A percentile compares a stretch with the other conserved stretches of the same genome.
Evolutionary conservation across 352 stramenopile genomes (phyloP).

Genomic region (Paralagenidium karlingii): DNA sequence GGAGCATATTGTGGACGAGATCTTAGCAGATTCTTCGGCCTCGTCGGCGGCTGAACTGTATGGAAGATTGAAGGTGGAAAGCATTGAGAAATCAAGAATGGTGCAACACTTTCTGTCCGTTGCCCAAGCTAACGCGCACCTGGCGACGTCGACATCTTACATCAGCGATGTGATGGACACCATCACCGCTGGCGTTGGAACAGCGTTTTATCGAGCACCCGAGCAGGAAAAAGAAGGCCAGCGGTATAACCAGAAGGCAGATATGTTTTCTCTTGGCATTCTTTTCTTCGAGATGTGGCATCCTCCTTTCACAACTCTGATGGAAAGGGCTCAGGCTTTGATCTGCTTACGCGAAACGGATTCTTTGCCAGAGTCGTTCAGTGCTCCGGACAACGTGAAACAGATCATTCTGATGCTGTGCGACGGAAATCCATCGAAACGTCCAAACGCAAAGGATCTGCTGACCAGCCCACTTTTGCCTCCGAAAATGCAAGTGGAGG

Average conservation of each 20-base stretch:
- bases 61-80: slow-evolving; percentile 47
- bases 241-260: slow-evolving; percentile 84
- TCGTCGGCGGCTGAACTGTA: slow-evolving; percentile 66
- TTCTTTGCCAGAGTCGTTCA: slow-evolving; percentile 31
- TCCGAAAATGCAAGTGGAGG: slow-evolving; percentile 76
- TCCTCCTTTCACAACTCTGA: slow-evolving; percentile 82
- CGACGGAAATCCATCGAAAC: slow-evolving; percentile 49
- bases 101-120: slow-evolving; percentile 22
- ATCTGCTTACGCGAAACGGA: slow-evolving; percentile 64
- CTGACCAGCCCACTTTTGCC: slow-evolving; percentile 53
- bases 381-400: slow-evolving; percentile 69
- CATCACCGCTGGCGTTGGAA: slow-evolving; percentile 92
- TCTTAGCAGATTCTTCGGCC: slow-evolving; percentile 7
- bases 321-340: slow-evolving; percentile 78
- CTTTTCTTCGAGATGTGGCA: slow-evolving; percentile 95
- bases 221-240: slow-evolving; percentile 86
- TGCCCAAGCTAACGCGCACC: no score
- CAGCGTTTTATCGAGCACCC: slow-evolving; percentile 90
- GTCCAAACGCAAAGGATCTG: slow-evolving; percentile 60
- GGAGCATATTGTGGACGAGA: slow-evolving; percentile 10
- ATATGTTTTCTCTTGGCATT: slow-evolving; percentile 94
- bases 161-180: slow-evolving; percentile 20
- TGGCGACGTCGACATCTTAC: slow-evolving; percentile 50
- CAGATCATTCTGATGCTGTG: slow-evolving; percentile 84
- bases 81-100: slow-evolving; percentile 49